These are phyloP conservation scores for Apiospora saccharicola DNA, from an alignment of 2,329 filamentous ascomycete species.

Conservation along the genomic window DNA sequence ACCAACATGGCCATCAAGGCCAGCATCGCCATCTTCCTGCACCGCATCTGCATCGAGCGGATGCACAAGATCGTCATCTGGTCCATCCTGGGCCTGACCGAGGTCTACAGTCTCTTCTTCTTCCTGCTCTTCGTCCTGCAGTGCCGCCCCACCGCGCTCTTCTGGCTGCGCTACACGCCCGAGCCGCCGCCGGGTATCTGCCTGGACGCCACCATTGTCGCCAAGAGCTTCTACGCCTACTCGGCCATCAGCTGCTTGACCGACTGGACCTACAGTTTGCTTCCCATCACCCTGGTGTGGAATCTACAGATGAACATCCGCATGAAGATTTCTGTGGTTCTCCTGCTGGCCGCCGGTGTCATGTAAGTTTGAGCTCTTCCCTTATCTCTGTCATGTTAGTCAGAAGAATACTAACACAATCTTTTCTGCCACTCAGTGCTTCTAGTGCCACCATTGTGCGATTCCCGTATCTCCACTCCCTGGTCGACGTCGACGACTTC, in stretches of 20 bases:
- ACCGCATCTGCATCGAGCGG: slow-evolving; percentile 44
- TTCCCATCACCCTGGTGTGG: slow-evolving; percentile 51
- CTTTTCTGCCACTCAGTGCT: slow-evolving; percentile 36
- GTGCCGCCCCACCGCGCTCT: slow-evolving; percentile 48
- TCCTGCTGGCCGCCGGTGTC: slow-evolving; percentile 43
- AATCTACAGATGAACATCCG: slow-evolving; percentile 48
- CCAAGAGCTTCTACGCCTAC: slow-evolving; percentile 46
- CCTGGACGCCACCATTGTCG: slow-evolving; percentile 36
- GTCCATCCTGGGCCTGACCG: slow-evolving; percentile 38
- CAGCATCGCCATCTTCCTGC: slow-evolving; percentile 49
- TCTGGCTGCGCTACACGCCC: slow-evolving; percentile 45
- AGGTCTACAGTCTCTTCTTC: slow-evolving; percentile 46
- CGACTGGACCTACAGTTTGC: slow-evolving; percentile 50
- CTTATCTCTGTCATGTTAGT: background rate
- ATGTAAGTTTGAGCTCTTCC: slow-evolving; percentile 41
- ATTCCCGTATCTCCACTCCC: slow-evolving; percentile 48
- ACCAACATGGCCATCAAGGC: slow-evolving; percentile 47
- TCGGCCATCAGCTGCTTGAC: slow-evolving; percentile 47
- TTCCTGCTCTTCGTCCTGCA: slow-evolving; percentile 50
- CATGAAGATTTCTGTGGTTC: slow-evolving; percentile 47
- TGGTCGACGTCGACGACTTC: slow-evolving; percentile 49
- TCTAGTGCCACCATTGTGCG: slow-evolving; percentile 53
- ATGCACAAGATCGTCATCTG: slow-evolving; percentile 44
- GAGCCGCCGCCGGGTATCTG: slow-evolving; percentile 42
- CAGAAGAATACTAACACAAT: background rate